Percentiles rank a stretch among this genome's conserved stretches.
phyloP scores from a whole-genome alignment of 371 early-diverging fungal genomes.

The Nematocida minor region DNA sequence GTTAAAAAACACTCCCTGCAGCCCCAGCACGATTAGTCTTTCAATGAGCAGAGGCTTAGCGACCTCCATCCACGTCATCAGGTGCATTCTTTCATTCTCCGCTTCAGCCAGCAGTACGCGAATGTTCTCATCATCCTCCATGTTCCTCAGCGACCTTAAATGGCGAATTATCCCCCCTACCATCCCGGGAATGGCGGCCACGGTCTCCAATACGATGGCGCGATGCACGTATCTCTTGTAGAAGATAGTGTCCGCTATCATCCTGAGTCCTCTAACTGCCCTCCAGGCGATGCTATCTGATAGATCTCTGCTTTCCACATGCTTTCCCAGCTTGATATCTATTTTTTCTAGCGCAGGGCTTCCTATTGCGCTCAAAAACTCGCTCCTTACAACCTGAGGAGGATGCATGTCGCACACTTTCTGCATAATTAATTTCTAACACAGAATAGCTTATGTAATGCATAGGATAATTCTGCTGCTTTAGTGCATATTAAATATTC shows the following conservation, averaged over 20 bases:
- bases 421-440: conserved; percentile 1
- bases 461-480: not conserved
- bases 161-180: conserved; percentile 78
- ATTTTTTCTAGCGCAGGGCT: conserved; percentile 22
- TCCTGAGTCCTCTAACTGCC: conserved; percentile 69
- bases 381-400: conserved; percentile 30
- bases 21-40: conserved; percentile 67
- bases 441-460: not conserved
- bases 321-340: conserved; percentile 42
- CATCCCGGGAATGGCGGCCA: conserved; percentile 83
- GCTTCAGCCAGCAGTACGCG: conserved; percentile 76
- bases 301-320: conserved; percentile 65
- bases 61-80: conserved; percentile 77
- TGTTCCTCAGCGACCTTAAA: conserved; percentile 72
- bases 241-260: conserved; percentile 73
- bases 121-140: conserved; percentile 78
- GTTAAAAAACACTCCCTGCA: conserved; percentile 81
- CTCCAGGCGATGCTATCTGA: conserved; percentile 70
- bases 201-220: conserved; percentile 74
- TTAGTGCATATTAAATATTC: too few species aligned
- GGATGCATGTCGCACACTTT: conserved; percentile 20
- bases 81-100: conserved; percentile 77
- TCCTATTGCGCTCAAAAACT: conserved; percentile 37
- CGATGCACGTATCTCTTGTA: conserved; percentile 73
- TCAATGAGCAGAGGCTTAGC: conserved; percentile 70